Base-by-base conservation (phyloP, 257 asterid genomes). In the Solanum tarijense region DNA sequence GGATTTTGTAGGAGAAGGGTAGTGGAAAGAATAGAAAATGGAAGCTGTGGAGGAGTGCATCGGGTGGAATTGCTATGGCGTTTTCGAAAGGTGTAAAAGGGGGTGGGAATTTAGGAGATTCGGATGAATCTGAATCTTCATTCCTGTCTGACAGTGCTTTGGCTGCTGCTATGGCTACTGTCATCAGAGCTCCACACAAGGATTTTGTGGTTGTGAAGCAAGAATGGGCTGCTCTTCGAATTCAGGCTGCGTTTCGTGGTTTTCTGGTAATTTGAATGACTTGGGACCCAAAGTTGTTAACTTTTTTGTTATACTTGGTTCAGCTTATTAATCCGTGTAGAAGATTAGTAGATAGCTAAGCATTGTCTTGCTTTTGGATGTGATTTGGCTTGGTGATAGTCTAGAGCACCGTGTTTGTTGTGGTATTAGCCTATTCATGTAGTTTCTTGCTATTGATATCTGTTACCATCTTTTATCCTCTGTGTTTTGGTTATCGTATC, bases 31-130 rank as follows among this genome's bases (percentile, higher is more conserved):
- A 91, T 79, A 93, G 90, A 83, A 97, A 91, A 85, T 96, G 99
- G 99, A 95, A 88, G 97, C 94, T 97, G 10, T 97, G 99, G 99
- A 92, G 99, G 93, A 96, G 93, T 87, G 92, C 92, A 9, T 94
- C 99, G 1, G 97, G 94, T 10, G 96, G 98, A 29, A 88, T 92
- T 20, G 86, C 90, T 32, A 23, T 89, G 87, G 75, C 89, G 43
- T 87, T 93, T 23, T 55, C 36, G 7, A 93, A 91, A 89, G 89
- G 90, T 21, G 86, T 89, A 52, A 94, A 92, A 93, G 91, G 92
- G 48, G 88, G 91, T 43, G 90, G 87, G 12, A 88, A 87, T 74
- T 76, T 76, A 91, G 83, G 88, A 69, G 97, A 90, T 88, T 89
- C 94, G 7, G 96, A 92, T 69, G 95, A 88, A 0, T 93, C 96